Evolutionary conservation across 495 filamentous ascomycete species (phyloP), one percentile per base, ranked within the genome.

Genomic region (Xylaria sp.): DNA sequence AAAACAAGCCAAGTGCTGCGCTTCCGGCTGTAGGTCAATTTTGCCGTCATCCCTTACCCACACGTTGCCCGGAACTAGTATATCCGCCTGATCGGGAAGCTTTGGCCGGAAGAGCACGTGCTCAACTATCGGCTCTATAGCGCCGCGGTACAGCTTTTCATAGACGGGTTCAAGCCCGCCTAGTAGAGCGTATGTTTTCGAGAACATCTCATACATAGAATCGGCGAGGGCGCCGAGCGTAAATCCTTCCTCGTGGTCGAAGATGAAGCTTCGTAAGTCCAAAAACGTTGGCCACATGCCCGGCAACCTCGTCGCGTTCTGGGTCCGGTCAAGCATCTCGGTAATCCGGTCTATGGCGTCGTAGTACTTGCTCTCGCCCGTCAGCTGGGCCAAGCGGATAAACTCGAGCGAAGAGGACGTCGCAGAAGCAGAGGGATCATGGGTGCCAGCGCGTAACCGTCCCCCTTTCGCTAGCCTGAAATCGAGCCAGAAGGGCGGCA

Each of bases 161-260:
- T 84, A 85, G 12, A 80, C 69, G 9, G 75, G 76, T 37, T 82
- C 74, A 19, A 81, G 75, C 1, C 82, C 83, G 44, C 82, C 80
- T 44, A 81, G 75, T 6, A 85, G 74, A 46, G 82, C 78, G 72
- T 87, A 83, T 79, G 86, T 87, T 75, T 90, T 98, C 31, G 95
- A 91, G 40, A 99, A 81, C 77, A 98, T 97, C 79, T 98, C 96
- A 76, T 97, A 98, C 2, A 91, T 86, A 9, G 93, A 97, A 80
- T 98, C 95, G 17, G 93, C 89, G 80, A 90, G 85, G 14, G 88
- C 93, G 26, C 93, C 95, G 19, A 97, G 82, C 0, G 90, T 91
- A 73, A 91, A 98, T 29, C 76, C 73, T 52, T 64, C 75, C 43
- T 82, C 82, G 11, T 69, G 21, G 8, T 68, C 72, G 61, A 81